Conservation (phyloP, 768 basidiomycete genomes). For the Hemileccinum rubropunctum region DNA sequence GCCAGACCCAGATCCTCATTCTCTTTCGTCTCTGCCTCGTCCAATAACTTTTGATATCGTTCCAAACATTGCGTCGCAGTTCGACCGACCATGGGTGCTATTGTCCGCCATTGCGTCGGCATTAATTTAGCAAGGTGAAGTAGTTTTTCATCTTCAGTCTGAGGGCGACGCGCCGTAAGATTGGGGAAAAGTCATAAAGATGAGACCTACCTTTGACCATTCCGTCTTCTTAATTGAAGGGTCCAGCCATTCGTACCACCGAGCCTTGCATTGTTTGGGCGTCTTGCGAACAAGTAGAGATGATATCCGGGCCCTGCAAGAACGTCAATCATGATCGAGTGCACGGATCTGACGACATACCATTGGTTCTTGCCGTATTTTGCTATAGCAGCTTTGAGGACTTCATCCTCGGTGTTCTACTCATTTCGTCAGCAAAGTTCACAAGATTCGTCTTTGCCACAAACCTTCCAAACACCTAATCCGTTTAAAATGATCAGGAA, state of each 20-base stretch:
- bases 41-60: slow-evolving; percentile 95
- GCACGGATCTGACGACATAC: slow-evolving; percentile 32
- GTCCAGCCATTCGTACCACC: slow-evolving; percentile 99
- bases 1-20: slow-evolving; percentile 90
- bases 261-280: slow-evolving; percentile 98
- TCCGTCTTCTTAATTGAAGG: slow-evolving; percentile 99
- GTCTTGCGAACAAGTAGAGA: slow-evolving; percentile 97
- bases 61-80: slow-evolving; percentile 98
- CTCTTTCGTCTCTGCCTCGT: slow-evolving; percentile 96
- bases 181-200: not conserved
- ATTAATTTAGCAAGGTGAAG: slow-evolving; percentile 97
- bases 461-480: slow-evolving; percentile 82
- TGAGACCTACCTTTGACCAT: slow-evolving; percentile 83
- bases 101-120: slow-evolving; percentile 99
- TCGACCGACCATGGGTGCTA: slow-evolving; percentile 96
- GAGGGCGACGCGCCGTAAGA: not conserved
- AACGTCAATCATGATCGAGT: not conserved
- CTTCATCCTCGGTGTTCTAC: slow-evolving; percentile 96
- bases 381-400: slow-evolving; percentile 97
- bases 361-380: slow-evolving; percentile 98
- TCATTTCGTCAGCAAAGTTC: slow-evolving; percentile 8
- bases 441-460: slow-evolving; percentile 3
- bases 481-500: slow-evolving; percentile 4
- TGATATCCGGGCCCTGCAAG: slow-evolving; percentile 88
- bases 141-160: slow-evolving; percentile 98